These are phyloP conservation scores for Panicum virgatum DNA, from an alignment of 202 grass and related monocot species.

Conservation along the genomic window DNA sequence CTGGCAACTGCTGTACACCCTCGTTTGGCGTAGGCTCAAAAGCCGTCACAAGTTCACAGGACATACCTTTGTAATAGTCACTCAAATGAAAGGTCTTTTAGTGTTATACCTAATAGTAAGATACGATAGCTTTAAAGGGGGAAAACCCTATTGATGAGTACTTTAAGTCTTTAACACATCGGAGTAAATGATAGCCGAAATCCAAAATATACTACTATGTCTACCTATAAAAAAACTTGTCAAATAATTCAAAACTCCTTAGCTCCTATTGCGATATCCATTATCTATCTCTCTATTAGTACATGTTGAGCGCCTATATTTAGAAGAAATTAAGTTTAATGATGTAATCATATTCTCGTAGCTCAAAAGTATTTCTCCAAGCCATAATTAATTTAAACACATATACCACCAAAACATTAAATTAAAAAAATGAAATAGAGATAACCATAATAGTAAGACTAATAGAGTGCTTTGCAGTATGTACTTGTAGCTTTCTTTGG, in stretches of 20 bases:
- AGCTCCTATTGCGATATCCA: no score
- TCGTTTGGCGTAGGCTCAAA: background rate
- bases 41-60: background rate
- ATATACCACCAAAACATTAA: background rate
- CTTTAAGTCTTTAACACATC: no score
- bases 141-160: background rate
- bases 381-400: background rate
- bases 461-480: background rate
- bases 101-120: background rate
- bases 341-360: background rate
- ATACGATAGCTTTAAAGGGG: background rate
- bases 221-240: no score
- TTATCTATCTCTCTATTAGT: no score
- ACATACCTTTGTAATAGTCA: background rate
- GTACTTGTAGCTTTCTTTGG: background rate
- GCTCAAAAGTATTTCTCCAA: background rate
- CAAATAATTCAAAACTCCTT: no score
- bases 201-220: no score
- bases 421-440: background rate
- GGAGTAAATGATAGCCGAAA: no score
- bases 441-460: background rate
- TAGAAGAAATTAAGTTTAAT: background rate
- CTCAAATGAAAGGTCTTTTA: background rate
- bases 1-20: background rate
- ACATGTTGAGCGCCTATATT: no score